Evolutionary conservation across 768 basidiomycete genomes (phyloP).

Genomic region (Podaxis sp.): DNA sequence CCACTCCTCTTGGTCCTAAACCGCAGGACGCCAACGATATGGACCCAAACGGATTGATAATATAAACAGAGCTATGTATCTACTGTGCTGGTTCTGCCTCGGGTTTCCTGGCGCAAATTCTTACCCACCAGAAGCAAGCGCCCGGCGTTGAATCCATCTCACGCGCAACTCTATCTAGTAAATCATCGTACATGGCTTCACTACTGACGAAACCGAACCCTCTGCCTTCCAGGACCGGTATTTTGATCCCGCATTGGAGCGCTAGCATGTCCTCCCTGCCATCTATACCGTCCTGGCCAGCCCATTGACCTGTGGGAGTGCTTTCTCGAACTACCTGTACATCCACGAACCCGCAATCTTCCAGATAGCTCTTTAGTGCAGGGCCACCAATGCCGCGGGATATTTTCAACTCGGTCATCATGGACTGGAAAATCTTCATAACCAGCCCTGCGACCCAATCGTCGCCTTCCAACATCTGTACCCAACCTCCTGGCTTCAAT

Average conservation of each 20-base stretch:
- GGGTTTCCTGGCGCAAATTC: background rate
- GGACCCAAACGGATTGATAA: background rate
- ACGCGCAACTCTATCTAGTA: background rate
- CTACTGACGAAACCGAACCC: background rate
- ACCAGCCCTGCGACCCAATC: background rate
- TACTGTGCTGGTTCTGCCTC: background rate
- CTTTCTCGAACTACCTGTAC: background rate
- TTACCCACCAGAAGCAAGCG: background rate
- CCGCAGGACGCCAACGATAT: background rate
- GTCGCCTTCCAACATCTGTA: background rate
- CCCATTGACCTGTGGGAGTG: background rate
- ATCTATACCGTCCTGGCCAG: background rate
- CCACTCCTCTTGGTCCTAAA: background rate
- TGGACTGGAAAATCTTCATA: background rate
- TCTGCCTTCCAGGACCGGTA: background rate
- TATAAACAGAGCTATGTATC: background rate
- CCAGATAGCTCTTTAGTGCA: background rate
- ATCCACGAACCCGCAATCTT: background rate
- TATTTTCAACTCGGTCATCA: background rate
- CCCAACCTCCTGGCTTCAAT: constrained; percentile 14
- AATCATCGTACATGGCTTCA: background rate
- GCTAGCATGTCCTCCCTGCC: background rate
- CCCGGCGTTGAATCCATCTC: background rate
- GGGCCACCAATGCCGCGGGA: background rate
- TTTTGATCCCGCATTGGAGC: background rate